Base-by-base conservation (phyloP, 2,329 filamentous ascomycete species). In the Fusarium sterilihyphosum region DNA sequence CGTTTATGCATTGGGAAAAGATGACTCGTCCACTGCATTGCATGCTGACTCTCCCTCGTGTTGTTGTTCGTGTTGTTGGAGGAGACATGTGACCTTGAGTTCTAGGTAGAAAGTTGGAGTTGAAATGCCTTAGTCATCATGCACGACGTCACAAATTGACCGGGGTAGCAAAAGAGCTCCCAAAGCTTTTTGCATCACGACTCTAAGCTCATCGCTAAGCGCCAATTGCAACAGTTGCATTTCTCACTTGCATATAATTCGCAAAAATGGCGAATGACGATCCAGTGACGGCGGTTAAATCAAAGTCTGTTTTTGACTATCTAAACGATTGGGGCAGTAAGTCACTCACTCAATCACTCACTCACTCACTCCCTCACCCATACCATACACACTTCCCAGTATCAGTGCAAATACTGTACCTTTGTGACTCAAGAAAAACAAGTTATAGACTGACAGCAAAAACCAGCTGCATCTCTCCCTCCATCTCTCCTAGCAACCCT, bases 401-500 rank as follows among this genome's bases (percentile, higher is more conserved):
- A 37, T 52, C 53, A 57, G 40, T 52, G 57, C 29, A n/a, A 37
- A n/a, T 47, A 41, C 53, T 35, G 14, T 35, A 35, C 14, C 38
- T n/a, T 38, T 41, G 26, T 66, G 61, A 60, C 49, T 50, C 57
- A 29, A 57, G 26, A 41, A 53, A 47, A 26, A 56, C 35, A 52
- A 40, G 66, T 24, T 24, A 54, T 49, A 40, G 41, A 70, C 69
- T 74, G 50, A 72, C 41, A 50, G 12, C 22, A 50, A n/a, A 50
- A 24, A 49, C 22, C 74, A 91, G 89, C 85, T 61, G 87, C 85
- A 50, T 86, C 88, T 56, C 80, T 91, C 41, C 86, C 89, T 3
- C 85, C 88, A 18, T 86, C 88, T 65, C 85, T 87, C 50, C 84
- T 91, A 29, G 88, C 88, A 46, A 89, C 88, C 52, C 85, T 91